These are phyloP conservation scores for Hepatocystis sp. DNA, from an alignment of 169 alveolate genomes.

Conservation along the genomic window DNA sequence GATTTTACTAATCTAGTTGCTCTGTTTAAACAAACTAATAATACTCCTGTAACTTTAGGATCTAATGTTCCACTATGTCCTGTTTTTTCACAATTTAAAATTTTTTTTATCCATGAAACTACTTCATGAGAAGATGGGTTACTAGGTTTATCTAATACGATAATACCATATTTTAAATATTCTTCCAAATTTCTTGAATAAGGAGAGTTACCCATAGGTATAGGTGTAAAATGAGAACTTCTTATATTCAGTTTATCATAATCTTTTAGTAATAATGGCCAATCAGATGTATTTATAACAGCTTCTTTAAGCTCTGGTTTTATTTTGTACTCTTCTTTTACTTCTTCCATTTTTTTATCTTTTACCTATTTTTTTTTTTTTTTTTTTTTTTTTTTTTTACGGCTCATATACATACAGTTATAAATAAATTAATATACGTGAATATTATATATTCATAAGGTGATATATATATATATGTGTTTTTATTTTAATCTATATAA, in stretches of 20 bases:
- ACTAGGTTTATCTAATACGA: conserved; percentile 99
- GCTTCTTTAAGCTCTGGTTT: conserved; percentile 72
- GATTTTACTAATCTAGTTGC: conserved; percentile 99
- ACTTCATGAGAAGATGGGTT: conserved; percentile 99
- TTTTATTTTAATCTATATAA: too few relatives aligned
- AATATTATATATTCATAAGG: too few relatives aligned
- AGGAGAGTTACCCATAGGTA: conserved; percentile 99
- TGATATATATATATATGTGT: too few relatives aligned
- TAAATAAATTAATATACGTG: too few relatives aligned
- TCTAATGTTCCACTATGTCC: conserved; percentile 99
- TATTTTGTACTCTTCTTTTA: conserved; percentile 25
- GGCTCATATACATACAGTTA: too few relatives aligned
- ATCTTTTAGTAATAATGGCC: conserved; percentile 88
- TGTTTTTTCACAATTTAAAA: conserved; percentile 99
- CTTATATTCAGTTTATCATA: conserved; percentile 96
- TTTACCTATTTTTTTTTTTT: too few relatives aligned
- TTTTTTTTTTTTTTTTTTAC: too few relatives aligned
- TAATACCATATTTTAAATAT: conserved; percentile 97
- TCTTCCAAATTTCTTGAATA: conserved; percentile 95
- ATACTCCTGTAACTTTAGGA: conserved; percentile 99
- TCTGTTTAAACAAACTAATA: conserved; percentile 98
- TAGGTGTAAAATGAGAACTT: conserved; percentile 99
- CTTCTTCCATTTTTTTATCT: conserved; percentile 32
- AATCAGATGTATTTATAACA: conserved; percentile 23
- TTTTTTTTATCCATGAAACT: conserved; percentile 99